These are phyloP conservation scores for Apiotrichum gracile DNA, from an alignment of 1,284 basidiomycete species.

Conservation along the genomic window DNA sequence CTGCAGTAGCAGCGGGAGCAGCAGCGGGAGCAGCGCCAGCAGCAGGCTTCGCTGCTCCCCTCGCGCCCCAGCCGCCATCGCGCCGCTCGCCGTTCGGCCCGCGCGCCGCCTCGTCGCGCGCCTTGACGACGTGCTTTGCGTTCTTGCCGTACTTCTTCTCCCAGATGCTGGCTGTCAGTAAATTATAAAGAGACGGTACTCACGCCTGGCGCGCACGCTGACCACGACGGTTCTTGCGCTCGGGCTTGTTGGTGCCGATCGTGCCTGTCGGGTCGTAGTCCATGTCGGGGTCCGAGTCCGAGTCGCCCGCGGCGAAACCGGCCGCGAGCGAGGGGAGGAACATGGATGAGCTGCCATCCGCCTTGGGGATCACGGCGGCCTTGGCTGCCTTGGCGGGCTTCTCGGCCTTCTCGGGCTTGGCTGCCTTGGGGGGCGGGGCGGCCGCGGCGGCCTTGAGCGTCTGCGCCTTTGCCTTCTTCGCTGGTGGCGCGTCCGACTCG, in stretches of 20 bases:
- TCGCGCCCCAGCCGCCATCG: constrained; percentile 15
- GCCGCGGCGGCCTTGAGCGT: constrained; percentile 6
- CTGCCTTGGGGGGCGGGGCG: constrained; percentile 5
- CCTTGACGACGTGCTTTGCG: constrained; percentile 82
- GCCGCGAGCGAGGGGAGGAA: constrained; percentile 84
- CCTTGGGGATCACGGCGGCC: constrained; percentile 1
- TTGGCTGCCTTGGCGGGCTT: constrained; percentile 4
- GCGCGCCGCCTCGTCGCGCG: constrained; percentile 37
- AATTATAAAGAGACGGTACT: constrained; percentile 46
- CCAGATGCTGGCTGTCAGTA: constrained; percentile 68
- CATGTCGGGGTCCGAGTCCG: constrained; percentile 68
- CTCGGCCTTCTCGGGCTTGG: constrained; percentile 6
- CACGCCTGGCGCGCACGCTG: constrained; percentile 86
- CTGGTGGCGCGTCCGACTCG: constrained; percentile 22
- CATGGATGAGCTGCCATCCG: constrained; percentile 54
- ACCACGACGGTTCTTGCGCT: constrained; percentile 81
- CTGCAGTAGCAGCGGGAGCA: constrained; percentile 6
- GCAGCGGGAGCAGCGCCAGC: background rate
- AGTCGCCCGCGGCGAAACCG: constrained; percentile 70
- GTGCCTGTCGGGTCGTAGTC: constrained; percentile 55
- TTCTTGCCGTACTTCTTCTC: constrained; percentile 89
- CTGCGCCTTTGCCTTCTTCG: constrained; percentile 23
- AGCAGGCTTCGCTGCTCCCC: constrained; percentile 5
- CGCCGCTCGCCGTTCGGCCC: constrained; percentile 10
- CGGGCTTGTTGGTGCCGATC: constrained; percentile 48